phyloP scores from a whole-genome alignment of 1,284 basidiomycete species.

The Pulchroboletus neoregius region DNA sequence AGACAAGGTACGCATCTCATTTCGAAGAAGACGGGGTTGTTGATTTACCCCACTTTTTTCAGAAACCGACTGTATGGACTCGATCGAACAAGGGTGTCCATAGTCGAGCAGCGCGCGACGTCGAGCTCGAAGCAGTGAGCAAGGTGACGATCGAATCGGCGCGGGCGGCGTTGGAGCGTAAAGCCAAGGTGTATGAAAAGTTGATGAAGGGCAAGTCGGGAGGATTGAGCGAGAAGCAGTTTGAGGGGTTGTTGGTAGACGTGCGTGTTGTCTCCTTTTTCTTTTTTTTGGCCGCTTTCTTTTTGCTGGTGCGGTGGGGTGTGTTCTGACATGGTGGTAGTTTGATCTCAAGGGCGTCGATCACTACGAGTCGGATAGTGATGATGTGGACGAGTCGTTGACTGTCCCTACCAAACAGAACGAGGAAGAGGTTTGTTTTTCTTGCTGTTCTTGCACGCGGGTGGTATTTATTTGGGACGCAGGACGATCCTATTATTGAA shows the following conservation, averaged over 20 bases:
- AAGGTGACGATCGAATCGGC: slow-evolving; percentile 67
- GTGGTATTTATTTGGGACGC: slow-evolving; percentile 4
- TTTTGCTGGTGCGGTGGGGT: no score
- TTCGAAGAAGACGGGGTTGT: not conserved
- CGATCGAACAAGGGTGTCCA: slow-evolving; percentile 69
- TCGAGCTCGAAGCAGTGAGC: slow-evolving; percentile 61
- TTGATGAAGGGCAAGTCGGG: slow-evolving; percentile 76
- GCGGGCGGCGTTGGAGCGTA: slow-evolving; percentile 67
- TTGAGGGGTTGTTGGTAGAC: slow-evolving; percentile 76
- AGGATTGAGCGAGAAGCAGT: slow-evolving; percentile 75
- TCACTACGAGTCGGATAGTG: slow-evolving; percentile 60
- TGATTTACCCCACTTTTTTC: not conserved
- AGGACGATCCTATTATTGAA: slow-evolving; percentile 78
- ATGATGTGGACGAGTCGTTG: slow-evolving; percentile 70
- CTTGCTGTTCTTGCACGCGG: not conserved
- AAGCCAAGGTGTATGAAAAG: slow-evolving; percentile 81
- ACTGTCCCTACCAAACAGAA: slow-evolving; percentile 46
- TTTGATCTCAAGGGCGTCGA: slow-evolving; percentile 68
- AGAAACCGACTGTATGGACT: slow-evolving; percentile 74
- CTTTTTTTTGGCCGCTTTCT: not conserved
- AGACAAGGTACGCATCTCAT: slow-evolving; percentile 49
- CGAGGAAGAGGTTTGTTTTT: slow-evolving; percentile 35
- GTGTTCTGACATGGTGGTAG: slow-evolving; percentile 37
- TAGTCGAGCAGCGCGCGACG: slow-evolving; percentile 56
- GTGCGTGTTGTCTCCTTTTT: slow-evolving; percentile 44